These are phyloP conservation scores for Thecaphora frezii DNA, from an alignment of 1,284 basidiomycete genomes.

Conservation along the genomic window DNA sequence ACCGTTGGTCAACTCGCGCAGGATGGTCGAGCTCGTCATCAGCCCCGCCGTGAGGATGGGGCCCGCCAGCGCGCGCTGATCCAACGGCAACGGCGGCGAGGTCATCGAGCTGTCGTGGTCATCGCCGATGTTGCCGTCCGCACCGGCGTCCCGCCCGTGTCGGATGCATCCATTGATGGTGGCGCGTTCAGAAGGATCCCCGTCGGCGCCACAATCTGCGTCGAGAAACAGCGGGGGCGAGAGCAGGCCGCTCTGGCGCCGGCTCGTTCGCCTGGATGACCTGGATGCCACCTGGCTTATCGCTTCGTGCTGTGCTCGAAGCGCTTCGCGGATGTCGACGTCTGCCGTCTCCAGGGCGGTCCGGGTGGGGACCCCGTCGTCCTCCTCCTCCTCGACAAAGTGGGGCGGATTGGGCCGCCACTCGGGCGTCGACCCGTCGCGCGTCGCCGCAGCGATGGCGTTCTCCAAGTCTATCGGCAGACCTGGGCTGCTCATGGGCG, in stretches of 20 bases:
- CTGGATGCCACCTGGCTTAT: conserved; percentile 7
- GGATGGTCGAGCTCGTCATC: neutral
- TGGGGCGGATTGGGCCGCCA: neutral
- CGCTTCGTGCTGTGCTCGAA: neutral
- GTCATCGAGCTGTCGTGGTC: neutral
- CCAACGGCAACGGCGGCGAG: neutral
- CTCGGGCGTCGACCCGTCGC: neutral
- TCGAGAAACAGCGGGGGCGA: conserved; percentile 1
- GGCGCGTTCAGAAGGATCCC: no score
- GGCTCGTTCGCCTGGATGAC: conserved; percentile 27
- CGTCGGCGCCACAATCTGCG: no score
- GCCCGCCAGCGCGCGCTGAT: neutral
- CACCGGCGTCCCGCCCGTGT: no score
- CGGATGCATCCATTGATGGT: no score
- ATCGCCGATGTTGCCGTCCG: neutral
- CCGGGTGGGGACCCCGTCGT: neutral
- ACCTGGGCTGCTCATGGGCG: conserved; percentile 31
- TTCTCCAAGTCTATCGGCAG: conserved; percentile 19
- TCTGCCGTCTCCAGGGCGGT: neutral
- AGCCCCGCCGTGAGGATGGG: neutral
- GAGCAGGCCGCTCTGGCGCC: conserved; percentile 30
- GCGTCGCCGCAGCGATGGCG: conserved; percentile 14
- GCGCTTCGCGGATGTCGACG: neutral
- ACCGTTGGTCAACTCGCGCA: conserved; percentile 3
- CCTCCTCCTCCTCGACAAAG: neutral